Conservation (phyloP, 495 filamentous ascomycete species). For the Xylaria bambusicola region DNA sequence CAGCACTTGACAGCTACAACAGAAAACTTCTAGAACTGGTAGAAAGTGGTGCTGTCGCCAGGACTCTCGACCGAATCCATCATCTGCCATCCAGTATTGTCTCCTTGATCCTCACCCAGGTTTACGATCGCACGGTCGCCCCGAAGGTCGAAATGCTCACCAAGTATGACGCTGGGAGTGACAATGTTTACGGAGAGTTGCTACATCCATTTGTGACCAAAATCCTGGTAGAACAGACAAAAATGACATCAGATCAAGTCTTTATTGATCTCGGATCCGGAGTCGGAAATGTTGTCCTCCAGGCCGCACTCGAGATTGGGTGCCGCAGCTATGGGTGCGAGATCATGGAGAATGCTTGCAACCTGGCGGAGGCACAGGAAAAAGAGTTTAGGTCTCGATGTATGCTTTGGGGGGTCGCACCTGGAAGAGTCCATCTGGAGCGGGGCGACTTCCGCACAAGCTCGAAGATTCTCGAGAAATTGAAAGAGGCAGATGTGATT, state of each 20-base stretch:
- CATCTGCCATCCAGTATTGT: constrained; percentile 68
- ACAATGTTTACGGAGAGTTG: constrained; percentile 94
- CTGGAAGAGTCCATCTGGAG: constrained; percentile 77
- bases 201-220: constrained; percentile 78
- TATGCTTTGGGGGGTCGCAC: constrained; percentile 82
- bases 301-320: constrained; percentile 90
- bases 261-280: constrained; percentile 95
- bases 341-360: constrained; percentile 85
- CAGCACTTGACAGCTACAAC: constrained; percentile 76
- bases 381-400: constrained; percentile 83
- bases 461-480: constrained; percentile 64
- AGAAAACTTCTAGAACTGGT: constrained; percentile 59
- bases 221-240: constrained; percentile 73
- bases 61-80: constrained; percentile 65
- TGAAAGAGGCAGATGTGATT: constrained; percentile 86
- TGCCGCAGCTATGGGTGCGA: constrained; percentile 97
- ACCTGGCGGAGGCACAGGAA: constrained; percentile 81
- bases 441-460: constrained; percentile 83
- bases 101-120: constrained; percentile 80
- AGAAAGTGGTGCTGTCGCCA: constrained; percentile 65
- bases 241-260: constrained; percentile 73
- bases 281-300: constrained; percentile 91
- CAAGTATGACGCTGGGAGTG: constrained; percentile 81
- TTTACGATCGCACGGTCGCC: constrained; percentile 89
- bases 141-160: constrained; percentile 78